These are phyloP conservation scores for Capsicum baccatum DNA, from an alignment of 257 asterid species.

Conservation along the genomic window DNA sequence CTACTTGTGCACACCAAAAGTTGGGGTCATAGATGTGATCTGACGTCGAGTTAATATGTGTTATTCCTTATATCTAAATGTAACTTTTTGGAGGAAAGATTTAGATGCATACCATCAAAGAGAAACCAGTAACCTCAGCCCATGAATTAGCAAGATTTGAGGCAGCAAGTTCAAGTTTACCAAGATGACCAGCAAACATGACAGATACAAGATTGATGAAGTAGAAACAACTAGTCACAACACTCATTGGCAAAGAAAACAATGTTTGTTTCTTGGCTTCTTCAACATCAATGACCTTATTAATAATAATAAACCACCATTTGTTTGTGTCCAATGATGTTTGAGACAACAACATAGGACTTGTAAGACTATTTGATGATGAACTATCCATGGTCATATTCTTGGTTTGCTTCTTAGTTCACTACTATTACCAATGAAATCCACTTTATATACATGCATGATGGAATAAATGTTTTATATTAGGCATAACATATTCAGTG, in stretches of 20 bases:
- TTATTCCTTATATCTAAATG: too few relatives aligned
- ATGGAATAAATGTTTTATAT: background rate
- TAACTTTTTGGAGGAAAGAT: background rate
- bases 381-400: background rate
- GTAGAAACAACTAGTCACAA: background rate
- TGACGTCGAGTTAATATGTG: too few relatives aligned
- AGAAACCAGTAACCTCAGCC: background rate
- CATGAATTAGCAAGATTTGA: constrained; percentile 18
- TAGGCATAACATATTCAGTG: too few relatives aligned
- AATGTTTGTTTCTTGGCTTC: background rate
- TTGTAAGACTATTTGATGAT: background rate
- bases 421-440: background rate
- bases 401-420: background rate
- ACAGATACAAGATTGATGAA: background rate
- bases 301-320: background rate
- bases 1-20: too few relatives aligned
- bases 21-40: too few relatives aligned
- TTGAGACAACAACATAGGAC: background rate
- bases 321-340: constrained; percentile 14
- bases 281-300: background rate
- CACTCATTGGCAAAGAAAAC: background rate
- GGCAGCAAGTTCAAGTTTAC: constrained; percentile 6
- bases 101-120: constrained; percentile 4
- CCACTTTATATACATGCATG: background rate
- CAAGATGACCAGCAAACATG: background rate